Conservation (phyloP, 2,329 filamentous ascomycete genomes). For the Elsinoe batatas region DNA sequence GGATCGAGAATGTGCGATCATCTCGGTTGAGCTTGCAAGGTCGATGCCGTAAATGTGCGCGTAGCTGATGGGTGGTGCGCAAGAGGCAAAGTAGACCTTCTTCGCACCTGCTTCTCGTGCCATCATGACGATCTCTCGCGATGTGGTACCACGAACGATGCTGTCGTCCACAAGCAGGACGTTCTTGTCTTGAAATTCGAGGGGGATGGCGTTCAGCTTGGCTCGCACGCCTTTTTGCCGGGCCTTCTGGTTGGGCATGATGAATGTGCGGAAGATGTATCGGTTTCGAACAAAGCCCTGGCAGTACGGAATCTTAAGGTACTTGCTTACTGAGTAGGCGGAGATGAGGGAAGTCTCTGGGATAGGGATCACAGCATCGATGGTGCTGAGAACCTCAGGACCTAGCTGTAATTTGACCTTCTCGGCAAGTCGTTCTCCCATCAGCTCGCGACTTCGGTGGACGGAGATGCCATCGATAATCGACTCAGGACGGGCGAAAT, state of each 20-base stretch:
- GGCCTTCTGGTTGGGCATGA: conserved; percentile 71
- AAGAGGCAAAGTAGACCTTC: conserved; percentile 74
- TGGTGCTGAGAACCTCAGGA: conserved; percentile 59
- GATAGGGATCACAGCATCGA: conserved; percentile 78
- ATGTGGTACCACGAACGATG: conserved; percentile 79
- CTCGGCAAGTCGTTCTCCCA: conserved; percentile 73
- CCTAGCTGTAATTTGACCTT: conserved; percentile 60
- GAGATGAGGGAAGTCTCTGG: conserved; percentile 76
- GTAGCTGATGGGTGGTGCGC: conserved; percentile 69
- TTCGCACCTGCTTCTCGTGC: conserved; percentile 72
- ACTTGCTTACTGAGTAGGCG: conserved; percentile 64
- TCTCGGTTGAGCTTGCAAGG: conserved; percentile 58
- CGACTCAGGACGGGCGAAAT: conserved; percentile 74
- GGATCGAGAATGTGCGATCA: conserved; percentile 60
- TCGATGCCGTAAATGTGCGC: conserved; percentile 83
- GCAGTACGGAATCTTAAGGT: conserved; percentile 64
- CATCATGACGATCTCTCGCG: conserved; percentile 71
- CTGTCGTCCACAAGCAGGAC: conserved; percentile 83
- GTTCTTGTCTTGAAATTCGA: conserved; percentile 71
- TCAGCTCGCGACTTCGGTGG: conserved; percentile 71
- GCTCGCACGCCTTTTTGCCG: conserved; percentile 79
- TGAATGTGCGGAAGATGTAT: conserved; percentile 81
- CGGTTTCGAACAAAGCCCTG: conserved; percentile 84
- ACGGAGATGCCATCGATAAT: conserved; percentile 83
- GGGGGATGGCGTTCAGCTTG: conserved; percentile 78